phyloP scores from a whole-genome alignment of 2,329 filamentous ascomycete species.

The Albophoma yamanashiensis region DNA sequence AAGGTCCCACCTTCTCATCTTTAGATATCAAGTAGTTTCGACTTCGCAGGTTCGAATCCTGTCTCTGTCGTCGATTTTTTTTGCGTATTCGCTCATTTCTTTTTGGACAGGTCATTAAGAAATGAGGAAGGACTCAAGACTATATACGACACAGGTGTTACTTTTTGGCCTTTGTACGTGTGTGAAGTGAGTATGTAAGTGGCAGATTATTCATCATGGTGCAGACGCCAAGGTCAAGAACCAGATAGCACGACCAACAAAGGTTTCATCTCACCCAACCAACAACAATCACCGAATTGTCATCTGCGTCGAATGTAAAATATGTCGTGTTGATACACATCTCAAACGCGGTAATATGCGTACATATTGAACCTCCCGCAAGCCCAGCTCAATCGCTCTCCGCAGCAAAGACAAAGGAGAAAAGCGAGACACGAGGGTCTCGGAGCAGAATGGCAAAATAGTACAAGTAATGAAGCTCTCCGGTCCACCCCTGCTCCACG shows the following conservation, averaged over 20 bases:
- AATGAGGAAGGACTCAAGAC: too few species aligned
- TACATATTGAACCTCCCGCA: not conserved
- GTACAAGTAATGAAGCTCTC: not conserved
- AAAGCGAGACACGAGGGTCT: not conserved
- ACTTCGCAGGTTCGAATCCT: slow-evolving; percentile 4
- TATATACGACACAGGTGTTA: not conserved
- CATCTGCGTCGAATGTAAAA: not conserved
- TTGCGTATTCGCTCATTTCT: not conserved
- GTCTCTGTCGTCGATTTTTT: slow-evolving; percentile 1
- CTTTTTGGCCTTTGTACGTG: too few species aligned
- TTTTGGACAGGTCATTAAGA: not conserved
- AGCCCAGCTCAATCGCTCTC: not conserved
- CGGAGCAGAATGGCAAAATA: not conserved
- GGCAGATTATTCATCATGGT: too few species aligned
- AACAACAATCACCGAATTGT: too few species aligned
- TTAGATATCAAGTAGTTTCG: slow-evolving; percentile 2
- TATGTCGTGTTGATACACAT: not conserved
- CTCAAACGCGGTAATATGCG: not conserved
- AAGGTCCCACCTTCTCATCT: not conserved
- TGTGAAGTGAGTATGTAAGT: too few species aligned
- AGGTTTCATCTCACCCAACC: too few species aligned
- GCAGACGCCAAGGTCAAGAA: too few species aligned
- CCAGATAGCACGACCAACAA: too few species aligned
- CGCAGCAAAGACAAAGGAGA: not conserved
- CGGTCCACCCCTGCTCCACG: not conserved